A percentile compares a stretch with the other conserved stretches of the same genome.
Conservation (phyloP, 2,329 filamentous ascomycete genomes). For the Rhinocladiella similis region DNA sequence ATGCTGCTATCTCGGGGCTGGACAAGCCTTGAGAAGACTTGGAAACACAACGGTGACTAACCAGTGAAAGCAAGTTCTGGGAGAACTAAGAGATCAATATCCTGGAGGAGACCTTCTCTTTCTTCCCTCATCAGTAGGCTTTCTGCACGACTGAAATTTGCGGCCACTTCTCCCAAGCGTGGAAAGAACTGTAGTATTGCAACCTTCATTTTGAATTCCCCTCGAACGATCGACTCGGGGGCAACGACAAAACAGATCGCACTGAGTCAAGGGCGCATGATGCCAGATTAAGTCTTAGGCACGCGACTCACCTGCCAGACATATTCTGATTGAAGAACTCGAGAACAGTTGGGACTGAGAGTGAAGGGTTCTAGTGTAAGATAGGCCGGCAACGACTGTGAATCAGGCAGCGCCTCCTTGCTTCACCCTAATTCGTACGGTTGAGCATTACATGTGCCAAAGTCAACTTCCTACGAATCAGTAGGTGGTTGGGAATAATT, state of each 20-base stretch:
- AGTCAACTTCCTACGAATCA: no score
- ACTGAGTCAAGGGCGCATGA: neutral
- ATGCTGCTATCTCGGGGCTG: neutral
- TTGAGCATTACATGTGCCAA: no score
- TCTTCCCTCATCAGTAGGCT: slow-evolving; percentile 41
- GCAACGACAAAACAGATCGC: neutral
- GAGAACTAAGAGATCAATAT: slow-evolving; percentile 60
- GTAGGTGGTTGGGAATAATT: no score
- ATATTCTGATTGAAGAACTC: neutral
- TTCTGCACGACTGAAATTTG: slow-evolving; percentile 47
- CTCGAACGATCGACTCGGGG: neutral
- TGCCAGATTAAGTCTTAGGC: neutral
- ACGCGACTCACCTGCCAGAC: neutral
- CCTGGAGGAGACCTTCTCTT: slow-evolving; percentile 24
- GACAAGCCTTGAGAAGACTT: neutral
- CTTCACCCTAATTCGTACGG: no score
- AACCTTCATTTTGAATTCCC: slow-evolving; percentile 41
- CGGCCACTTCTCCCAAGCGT: slow-evolving; percentile 43
- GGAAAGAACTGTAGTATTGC: slow-evolving; percentile 50
- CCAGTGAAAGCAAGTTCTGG: slow-evolving; percentile 64
- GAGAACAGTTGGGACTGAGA: neutral
- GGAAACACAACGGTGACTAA: slow-evolving; percentile 33
- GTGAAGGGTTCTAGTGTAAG: no score
- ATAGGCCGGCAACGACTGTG: no score
- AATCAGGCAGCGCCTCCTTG: no score